Conservation (phyloP, 2,329 filamentous ascomycete species). For the Xylaria sp. region DNA sequence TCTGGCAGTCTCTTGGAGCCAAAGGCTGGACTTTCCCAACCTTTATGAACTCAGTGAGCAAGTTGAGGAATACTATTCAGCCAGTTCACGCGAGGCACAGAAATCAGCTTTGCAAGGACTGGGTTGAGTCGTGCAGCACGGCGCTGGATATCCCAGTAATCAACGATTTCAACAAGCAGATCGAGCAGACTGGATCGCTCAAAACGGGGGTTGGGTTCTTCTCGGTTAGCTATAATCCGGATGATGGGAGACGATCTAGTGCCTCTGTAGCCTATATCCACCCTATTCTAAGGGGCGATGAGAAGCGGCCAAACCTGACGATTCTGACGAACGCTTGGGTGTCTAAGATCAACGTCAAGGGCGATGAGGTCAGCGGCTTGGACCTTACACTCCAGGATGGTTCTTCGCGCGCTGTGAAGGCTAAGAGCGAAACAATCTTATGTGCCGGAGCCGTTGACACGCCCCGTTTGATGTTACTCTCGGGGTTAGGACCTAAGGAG, state of each 20-base stretch:
- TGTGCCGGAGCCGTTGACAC: slow-evolving; percentile 85
- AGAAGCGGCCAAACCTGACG: slow-evolving; percentile 85
- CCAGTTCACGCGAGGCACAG: slow-evolving; percentile 86
- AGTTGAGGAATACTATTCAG: slow-evolving; percentile 89
- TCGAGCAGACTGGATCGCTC: slow-evolving; percentile 76
- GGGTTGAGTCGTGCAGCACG: slow-evolving; percentile 82
- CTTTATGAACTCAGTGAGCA: slow-evolving; percentile 84
- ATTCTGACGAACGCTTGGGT: slow-evolving; percentile 91
- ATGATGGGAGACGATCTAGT: slow-evolving; percentile 84
- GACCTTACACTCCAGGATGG: slow-evolving; percentile 70
- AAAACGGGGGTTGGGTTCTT: slow-evolving; percentile 88
- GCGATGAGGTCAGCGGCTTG: slow-evolving; percentile 78
- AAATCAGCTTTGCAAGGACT: slow-evolving; percentile 92
- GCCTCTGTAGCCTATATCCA: slow-evolving; percentile 94
- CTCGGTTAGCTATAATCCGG: slow-evolving; percentile 90
- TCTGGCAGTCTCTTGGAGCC: slow-evolving; percentile 85
- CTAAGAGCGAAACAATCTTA: slow-evolving; percentile 81
- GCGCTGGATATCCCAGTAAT: slow-evolving; percentile 85
- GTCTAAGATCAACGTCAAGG: slow-evolving; percentile 78
- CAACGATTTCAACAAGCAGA: slow-evolving; percentile 87
- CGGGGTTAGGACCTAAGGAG: slow-evolving; percentile 65
- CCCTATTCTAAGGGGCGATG: slow-evolving; percentile 84
- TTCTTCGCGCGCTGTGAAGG: slow-evolving; percentile 65
- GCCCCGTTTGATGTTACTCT: slow-evolving; percentile 72
- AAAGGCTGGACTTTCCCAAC: slow-evolving; percentile 88